These are phyloP conservation scores for Apiotrichum montevideense DNA, from an alignment of 1,284 basidiomycete species.

Conservation along the genomic window DNA sequence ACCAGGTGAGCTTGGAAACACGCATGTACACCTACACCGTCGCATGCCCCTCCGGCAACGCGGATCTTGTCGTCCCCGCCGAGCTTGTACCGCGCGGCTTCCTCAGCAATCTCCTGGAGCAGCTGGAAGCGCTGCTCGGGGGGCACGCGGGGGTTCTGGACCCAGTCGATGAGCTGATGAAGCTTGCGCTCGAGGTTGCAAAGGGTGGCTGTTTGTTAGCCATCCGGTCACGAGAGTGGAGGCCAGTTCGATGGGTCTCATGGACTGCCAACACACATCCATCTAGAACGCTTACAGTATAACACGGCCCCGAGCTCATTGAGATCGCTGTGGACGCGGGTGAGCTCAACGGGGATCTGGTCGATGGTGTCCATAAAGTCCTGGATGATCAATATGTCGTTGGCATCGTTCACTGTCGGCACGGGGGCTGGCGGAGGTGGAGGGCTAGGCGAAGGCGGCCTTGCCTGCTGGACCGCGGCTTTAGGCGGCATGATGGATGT, in stretches of 20 bases:
- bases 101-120: conserved; percentile 87
- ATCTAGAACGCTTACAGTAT: conserved; percentile 52
- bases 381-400: conserved; percentile 52
- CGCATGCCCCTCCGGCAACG: conserved; percentile 88
- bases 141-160: conserved; percentile 59
- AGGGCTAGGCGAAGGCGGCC: conserved; percentile 48
- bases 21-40: conserved; percentile 64
- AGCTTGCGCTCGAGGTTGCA: conserved; percentile 71
- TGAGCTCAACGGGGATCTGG: conserved; percentile 87
- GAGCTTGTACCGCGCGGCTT: conserved; percentile 81
- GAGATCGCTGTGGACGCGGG: conserved; percentile 87
- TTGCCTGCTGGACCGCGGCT: conserved; percentile 17
- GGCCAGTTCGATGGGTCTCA: neutral
- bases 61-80: conserved; percentile 99
- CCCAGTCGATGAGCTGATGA: conserved; percentile 63
- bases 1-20: conserved; percentile 1
- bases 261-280: conserved; percentile 53
- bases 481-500: conserved; percentile 33
- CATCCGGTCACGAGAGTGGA: neutral
- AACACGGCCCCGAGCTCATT: conserved; percentile 97
- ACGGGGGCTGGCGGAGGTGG: conserved; percentile 52
- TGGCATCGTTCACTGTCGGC: conserved; percentile 46
- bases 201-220: conserved; percentile 56
- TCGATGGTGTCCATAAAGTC: conserved; percentile 91
- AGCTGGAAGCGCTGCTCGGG: conserved; percentile 79